A percentile compares a stretch with the other conserved stretches of the same genome.
phyloP scores from a whole-genome alignment of 1,284 basidiomycete genomes.

The Papiliotrema nemorosa region DNA sequence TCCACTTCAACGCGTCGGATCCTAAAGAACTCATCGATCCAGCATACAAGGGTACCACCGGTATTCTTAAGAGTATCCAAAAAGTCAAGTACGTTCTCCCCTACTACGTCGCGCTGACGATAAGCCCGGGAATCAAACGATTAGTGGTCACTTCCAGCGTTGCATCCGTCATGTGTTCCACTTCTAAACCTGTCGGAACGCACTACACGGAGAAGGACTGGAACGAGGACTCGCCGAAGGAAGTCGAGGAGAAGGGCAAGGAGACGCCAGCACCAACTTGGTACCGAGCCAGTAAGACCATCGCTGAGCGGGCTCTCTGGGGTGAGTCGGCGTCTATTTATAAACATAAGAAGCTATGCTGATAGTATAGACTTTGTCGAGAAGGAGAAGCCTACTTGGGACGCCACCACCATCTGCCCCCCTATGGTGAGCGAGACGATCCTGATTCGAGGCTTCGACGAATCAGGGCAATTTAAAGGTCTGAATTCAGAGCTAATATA shows the following conservation, averaged over 20 bases:
- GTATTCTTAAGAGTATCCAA: slow-evolving; percentile 57
- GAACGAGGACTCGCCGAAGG: slow-evolving; percentile 60
- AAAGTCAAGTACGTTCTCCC: slow-evolving; percentile 53
- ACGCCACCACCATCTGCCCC: slow-evolving; percentile 59
- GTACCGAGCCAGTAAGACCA: slow-evolving; percentile 54
- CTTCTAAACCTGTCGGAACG: slow-evolving; percentile 11
- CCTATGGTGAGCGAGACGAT: slow-evolving; percentile 50
- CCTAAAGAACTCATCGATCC: slow-evolving; percentile 58
- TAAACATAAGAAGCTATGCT: neutral
- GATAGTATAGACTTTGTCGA: slow-evolving; percentile 53
- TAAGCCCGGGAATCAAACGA: slow-evolving; percentile 56
- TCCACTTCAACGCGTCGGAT: slow-evolving; percentile 40
- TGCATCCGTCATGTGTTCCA: slow-evolving; percentile 52
- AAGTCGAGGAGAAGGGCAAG: slow-evolving; percentile 57
- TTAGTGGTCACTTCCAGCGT: slow-evolving; percentile 61
- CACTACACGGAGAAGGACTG: slow-evolving; percentile 55
- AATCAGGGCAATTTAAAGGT: too few species aligned
- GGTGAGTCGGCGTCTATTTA: slow-evolving; percentile 11
- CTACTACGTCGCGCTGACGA: neutral
- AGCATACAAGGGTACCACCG: slow-evolving; percentile 61
- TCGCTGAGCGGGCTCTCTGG: slow-evolving; percentile 60
- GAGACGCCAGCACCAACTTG: slow-evolving; percentile 51
- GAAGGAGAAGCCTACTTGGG: slow-evolving; percentile 57
- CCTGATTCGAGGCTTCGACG: too few species aligned
- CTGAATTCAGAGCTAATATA: too few species aligned